phyloP scores from a whole-genome alignment of 768 basidiomycete genomes.

The Phlebiopsis gigantea region DNA sequence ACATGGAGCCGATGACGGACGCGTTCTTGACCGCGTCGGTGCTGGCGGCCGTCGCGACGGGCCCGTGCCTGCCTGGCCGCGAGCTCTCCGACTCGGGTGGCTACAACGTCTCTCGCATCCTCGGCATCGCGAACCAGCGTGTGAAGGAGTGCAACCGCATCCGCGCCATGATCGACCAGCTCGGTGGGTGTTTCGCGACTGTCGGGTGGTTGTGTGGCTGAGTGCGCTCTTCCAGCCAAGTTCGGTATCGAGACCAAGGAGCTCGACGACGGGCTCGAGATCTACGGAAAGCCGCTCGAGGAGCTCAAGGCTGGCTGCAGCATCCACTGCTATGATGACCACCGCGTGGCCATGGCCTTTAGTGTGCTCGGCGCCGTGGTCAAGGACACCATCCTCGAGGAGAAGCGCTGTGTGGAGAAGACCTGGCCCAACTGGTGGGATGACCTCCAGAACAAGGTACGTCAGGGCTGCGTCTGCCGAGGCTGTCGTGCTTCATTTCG shows the following conservation, averaged over 20 bases:
- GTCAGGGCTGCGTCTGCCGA: conserved; percentile 11
- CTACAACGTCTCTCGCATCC: conserved; percentile 57
- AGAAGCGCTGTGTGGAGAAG: conserved; percentile 98
- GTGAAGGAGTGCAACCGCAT: conserved; percentile 99
- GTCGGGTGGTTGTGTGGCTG: neutral
- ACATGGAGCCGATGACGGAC: conserved; percentile 99
- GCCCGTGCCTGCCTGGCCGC: too few species aligned
- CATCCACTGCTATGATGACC: conserved; percentile 96
- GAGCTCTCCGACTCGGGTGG: conserved; percentile 28
- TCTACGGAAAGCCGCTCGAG: conserved; percentile 69
- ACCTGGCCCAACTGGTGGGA: conserved; percentile 99
- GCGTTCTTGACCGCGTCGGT: conserved; percentile 79
- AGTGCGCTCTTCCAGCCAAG: conserved; percentile 52
- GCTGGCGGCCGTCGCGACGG: conserved; percentile 76
- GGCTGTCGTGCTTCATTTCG: neutral
- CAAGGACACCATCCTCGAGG: conserved; percentile 77
- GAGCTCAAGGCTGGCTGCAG: conserved; percentile 66
- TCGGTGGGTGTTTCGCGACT: conserved; percentile 50
- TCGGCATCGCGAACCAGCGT: conserved; percentile 95
- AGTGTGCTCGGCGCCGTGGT: conserved; percentile 78
- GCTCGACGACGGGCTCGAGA: conserved; percentile 87
- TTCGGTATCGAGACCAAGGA: conserved; percentile 93
- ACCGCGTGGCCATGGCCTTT: conserved; percentile 98
- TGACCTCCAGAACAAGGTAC: conserved; percentile 89
- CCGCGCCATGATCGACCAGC: conserved; percentile 91